A percentile compares a stretch with the other conserved stretches of the same genome.
Evolutionary conservation across 192 early-diverging fungal species (phyloP).

Genomic region (Backusella mclennaniae): DNA sequence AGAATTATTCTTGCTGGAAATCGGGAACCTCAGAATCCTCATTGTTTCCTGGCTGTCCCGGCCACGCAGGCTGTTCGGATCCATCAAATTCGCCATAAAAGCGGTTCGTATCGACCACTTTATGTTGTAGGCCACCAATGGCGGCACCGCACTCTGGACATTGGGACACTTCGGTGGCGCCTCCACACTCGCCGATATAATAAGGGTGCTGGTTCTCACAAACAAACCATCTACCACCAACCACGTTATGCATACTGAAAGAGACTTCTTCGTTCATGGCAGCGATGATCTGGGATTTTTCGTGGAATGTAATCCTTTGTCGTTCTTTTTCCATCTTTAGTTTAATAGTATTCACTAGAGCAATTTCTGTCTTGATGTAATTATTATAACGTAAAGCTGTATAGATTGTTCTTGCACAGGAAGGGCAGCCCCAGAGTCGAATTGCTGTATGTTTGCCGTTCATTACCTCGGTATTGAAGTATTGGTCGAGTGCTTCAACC

Average conservation of each 20-base stretch:
- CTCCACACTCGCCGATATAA: constrained; percentile 43
- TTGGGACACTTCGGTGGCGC: constrained; percentile 31
- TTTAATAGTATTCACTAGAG: constrained; percentile 36
- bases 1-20: not conserved
- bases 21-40: not conserved
- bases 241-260: constrained; percentile 14
- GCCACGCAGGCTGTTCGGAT: constrained; percentile 32
- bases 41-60: constrained; percentile 17
- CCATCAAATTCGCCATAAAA: constrained; percentile 46
- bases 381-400: constrained; percentile 32
- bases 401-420: constrained; percentile 24
- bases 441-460: constrained; percentile 31
- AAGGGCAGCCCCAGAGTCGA: constrained; percentile 41
- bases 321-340: constrained; percentile 18
- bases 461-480: constrained; percentile 23
- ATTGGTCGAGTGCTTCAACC: constrained; percentile 27
- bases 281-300: constrained; percentile 28
- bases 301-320: constrained; percentile 22
- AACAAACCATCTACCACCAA: constrained; percentile 43
- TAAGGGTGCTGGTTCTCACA: constrained; percentile 42
- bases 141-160: constrained; percentile 31
- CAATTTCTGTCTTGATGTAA: constrained; percentile 31
- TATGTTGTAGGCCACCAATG: constrained; percentile 36
- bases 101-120: constrained; percentile 25
- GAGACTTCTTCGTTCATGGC: constrained; percentile 36